A percentile compares a stretch with the other conserved stretches of the same genome.
Evolutionary conservation across 352 stramenopile species (phyloP).

Genomic region (Globisporangium nagaii): DNA sequence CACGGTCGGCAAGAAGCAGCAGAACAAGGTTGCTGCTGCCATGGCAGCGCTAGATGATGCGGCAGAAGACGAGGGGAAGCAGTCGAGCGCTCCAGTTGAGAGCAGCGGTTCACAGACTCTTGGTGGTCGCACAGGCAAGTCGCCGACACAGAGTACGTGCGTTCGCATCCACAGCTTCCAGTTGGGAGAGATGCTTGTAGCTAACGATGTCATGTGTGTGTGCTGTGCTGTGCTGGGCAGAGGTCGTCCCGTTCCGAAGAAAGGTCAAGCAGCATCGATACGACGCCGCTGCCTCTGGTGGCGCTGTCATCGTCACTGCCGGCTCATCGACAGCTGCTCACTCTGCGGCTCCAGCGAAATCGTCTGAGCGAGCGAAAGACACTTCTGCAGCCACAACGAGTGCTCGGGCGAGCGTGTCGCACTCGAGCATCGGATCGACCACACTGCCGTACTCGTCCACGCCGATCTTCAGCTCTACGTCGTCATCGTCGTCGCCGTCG

Average conservation of each 20-base stretch:
- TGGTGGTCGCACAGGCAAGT: neutral
- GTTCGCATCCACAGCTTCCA: no score
- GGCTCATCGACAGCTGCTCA: neutral
- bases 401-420: no score
- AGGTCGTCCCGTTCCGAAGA: conserved; percentile 3
- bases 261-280: conserved; percentile 4
- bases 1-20: conserved; percentile 62
- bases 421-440: neutral
- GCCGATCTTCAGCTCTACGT: conserved; percentile 6
- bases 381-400: neutral
- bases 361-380: no score
- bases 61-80: neutral
- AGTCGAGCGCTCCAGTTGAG: neutral
- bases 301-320: neutral
- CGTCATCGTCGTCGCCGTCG: neutral
- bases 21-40: conserved; percentile 22
- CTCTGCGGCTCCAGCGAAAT: neutral
- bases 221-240: neutral
- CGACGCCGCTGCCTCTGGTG: neutral
- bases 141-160: conserved; percentile 8
- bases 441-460: conserved; percentile 3
- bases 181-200: no score
- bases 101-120: neutral
- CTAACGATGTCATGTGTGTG: neutral
- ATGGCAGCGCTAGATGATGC: neutral